Evolutionary conservation across 176 grass and related monocot genomes (phyloP).

Genomic region (Themeda triandra): DNA sequence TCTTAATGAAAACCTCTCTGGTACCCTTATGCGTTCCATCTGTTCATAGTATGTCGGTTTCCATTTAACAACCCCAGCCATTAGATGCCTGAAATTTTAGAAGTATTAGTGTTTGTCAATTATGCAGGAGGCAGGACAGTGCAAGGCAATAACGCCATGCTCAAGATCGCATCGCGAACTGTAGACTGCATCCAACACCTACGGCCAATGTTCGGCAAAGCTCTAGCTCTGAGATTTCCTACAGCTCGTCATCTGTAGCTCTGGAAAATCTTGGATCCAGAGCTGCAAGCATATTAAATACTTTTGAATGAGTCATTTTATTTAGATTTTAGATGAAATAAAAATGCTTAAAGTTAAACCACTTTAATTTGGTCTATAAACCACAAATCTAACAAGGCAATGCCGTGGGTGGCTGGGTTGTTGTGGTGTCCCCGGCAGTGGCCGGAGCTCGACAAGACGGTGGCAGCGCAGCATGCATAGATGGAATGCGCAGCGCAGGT

Average conservation of each 20-base stretch:
- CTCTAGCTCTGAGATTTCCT: no score
- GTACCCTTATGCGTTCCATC: not conserved
- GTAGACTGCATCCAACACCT: not conserved
- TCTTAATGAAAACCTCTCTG: not conserved
- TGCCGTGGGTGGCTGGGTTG: no score
- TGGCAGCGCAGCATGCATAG: not conserved
- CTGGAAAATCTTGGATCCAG: no score
- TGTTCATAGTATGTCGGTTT: constrained; percentile 1
- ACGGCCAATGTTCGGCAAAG: no score
- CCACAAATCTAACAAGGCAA: no score
- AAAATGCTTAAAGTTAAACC: no score
- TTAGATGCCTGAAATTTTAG: constrained; percentile 36
- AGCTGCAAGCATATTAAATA: no score
- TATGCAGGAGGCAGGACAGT: not conserved
- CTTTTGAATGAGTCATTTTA: no score
- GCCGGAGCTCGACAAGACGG: not conserved
- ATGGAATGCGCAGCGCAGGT: not conserved
- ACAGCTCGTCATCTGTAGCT: no score
- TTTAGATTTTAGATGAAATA: no score
- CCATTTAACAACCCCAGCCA: constrained; percentile 33
- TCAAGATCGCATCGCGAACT: not conserved
- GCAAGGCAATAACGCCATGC: not conserved
- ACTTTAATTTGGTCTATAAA: no score
- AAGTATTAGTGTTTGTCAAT: not conserved
- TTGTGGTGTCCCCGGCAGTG: not conserved